phyloP scores from a whole-genome alignment of 2,329 filamentous ascomycete species.

The Stagonosporopsis rhizophila region DNA sequence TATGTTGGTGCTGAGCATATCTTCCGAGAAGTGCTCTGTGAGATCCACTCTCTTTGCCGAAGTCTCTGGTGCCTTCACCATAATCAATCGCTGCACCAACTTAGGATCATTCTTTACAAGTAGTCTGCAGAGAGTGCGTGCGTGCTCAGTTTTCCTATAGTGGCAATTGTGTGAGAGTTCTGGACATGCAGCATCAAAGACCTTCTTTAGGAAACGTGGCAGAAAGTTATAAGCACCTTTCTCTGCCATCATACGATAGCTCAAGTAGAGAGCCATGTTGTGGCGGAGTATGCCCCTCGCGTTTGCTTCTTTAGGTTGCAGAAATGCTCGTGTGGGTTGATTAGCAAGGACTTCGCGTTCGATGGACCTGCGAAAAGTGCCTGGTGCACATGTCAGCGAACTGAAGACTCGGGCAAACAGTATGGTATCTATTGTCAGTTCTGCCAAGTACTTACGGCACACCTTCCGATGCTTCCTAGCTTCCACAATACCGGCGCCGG shows the following conservation, averaged over 20 bases:
- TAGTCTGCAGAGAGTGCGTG: too few relatives aligned
- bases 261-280: background rate
- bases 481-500: background rate
- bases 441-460: slow-evolving; percentile 4
- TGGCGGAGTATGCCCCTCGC: background rate
- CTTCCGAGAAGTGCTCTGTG: too few relatives aligned
- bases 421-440: too few relatives aligned
- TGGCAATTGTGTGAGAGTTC: too few relatives aligned
- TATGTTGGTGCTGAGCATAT: too few relatives aligned
- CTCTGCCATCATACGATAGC: background rate
- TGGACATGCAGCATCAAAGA: background rate
- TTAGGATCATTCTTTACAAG: too few relatives aligned
- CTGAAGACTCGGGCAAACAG: too few relatives aligned
- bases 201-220: background rate
- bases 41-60: too few relatives aligned
- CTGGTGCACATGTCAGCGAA: background rate
- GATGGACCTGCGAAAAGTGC: background rate
- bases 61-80: too few relatives aligned
- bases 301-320: background rate
- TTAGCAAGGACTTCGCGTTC: background rate
- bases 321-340: background rate
- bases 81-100: too few relatives aligned
- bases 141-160: too few relatives aligned
- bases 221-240: background rate
- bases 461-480: background rate